Conservation (phyloP, 441 rosid species). For the Aquilaria agallochum region DNA sequence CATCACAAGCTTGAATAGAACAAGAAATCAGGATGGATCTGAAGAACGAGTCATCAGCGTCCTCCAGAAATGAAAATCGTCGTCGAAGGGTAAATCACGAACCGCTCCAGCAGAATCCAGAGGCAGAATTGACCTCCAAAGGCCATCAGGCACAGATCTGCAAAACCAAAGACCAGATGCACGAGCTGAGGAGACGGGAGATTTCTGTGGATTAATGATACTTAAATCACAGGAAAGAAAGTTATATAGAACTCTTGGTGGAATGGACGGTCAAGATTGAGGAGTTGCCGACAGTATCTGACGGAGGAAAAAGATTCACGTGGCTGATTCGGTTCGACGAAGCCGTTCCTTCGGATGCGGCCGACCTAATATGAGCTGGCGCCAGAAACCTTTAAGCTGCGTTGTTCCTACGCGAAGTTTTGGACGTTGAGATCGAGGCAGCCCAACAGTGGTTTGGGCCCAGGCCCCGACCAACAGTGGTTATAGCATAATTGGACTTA, state of each 20-base stretch:
- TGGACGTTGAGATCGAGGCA: too few species aligned
- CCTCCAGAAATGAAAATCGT: not conserved
- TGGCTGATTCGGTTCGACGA: not conserved
- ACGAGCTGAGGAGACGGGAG: not conserved
- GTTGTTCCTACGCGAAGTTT: not conserved
- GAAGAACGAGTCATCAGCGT: not conserved
- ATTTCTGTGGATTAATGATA: not conserved
- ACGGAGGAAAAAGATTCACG: conserved; percentile 12
- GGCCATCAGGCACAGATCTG: not conserved
- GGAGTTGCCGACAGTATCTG: not conserved
- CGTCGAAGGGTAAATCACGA: conserved; percentile 10
- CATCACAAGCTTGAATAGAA: too few species aligned
- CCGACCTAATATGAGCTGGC: conserved; percentile 8
- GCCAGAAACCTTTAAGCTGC: not conserved
- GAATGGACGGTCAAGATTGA: conserved; percentile 32
- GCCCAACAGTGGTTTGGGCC: too few species aligned
- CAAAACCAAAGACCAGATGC: not conserved
- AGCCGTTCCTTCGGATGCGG: not conserved
- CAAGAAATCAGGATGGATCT: not conserved
- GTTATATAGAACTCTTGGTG: not conserved
- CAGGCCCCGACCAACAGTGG: too few species aligned
- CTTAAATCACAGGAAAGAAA: accelerated
- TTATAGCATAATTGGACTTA: too few species aligned
- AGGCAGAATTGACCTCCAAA: not conserved
- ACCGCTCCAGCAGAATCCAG: not conserved